phyloP scores from a whole-genome alignment of 257 asterid genomes.

The Solanum appendiculatum region DNA sequence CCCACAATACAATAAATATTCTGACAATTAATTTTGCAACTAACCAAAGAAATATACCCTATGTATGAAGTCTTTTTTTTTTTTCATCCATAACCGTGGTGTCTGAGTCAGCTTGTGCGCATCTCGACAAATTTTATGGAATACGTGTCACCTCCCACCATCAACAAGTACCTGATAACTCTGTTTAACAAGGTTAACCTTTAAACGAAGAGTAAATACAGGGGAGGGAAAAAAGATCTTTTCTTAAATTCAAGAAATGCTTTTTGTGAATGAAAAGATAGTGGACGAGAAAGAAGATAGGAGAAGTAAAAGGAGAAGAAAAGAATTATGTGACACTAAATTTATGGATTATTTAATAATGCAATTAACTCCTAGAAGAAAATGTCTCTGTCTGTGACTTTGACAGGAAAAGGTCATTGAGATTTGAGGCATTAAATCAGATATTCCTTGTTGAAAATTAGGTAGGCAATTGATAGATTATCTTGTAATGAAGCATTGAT shows the following conservation, averaged over 20 bases:
- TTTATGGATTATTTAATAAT: background rate
- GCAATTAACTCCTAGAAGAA: background rate
- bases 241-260: background rate
- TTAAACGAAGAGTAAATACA: background rate
- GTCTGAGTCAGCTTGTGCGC: no score
- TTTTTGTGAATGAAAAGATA: background rate
- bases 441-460: background rate
- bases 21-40: background rate
- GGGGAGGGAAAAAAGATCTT: background rate
- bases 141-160: background rate
- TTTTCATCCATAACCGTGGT: no score
- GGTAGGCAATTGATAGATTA: background rate
- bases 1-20: background rate
- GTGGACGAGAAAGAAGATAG: background rate
- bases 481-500: background rate
- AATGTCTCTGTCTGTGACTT: background rate
- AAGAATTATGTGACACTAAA: background rate
- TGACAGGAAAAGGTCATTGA: background rate
- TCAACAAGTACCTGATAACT: background rate
- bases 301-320: background rate
- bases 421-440: background rate
- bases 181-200: background rate
- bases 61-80: background rate
- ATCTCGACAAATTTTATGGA: no score
- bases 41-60: background rate